Evolutionary conservation across 176 grass and related monocot genomes (phyloP), one percentile per base, ranked within the genome.

Genomic region (Saccharum officinarum): DNA sequence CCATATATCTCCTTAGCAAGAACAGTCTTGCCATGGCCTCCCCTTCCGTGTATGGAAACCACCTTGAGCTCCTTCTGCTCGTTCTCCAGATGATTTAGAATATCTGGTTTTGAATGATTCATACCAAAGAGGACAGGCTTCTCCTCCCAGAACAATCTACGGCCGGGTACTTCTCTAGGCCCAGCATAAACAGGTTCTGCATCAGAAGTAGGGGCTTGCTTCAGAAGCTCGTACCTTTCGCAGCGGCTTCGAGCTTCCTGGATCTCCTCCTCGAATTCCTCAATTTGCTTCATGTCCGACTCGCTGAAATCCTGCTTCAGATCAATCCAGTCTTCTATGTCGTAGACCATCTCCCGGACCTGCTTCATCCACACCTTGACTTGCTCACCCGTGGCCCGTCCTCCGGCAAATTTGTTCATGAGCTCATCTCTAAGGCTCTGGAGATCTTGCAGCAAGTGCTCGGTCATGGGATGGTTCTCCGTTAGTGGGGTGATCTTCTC

Each of bases 291-390:
- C 18, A 2, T 40, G 4, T 59, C 67, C 13, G 47, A 57, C 13
- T 71, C n/a, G 11, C 20, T 4, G 28, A 55, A 26, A 34, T 70
- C n/a, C 26, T 7, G 1, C 26, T 31, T 65, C 62, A 65, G n/a
- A 61, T 82, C 50, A 1, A 82, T 60, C 80, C 68, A 73, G 37
- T 82, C 80, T 62, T 73, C 80, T 0, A 82, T 82, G 6, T 82
- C 68, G 10, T 73, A 82, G 16, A 62, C 23, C 23, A 73, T 25
- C 80, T 82, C 80, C 23, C 80, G 69, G 16, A n/a, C 68, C 40
- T 73, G 80, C 80, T 62, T 72, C 50, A 38, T 80, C 69, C 76
- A 86, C 54, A 65, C 37, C 23, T 60, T 71, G 49, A 64, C 59
- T 44, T 64, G 76, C 57, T 42, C n/a, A 18, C 23, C n/a, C 36